A percentile compares a stretch with the other conserved stretches of the same genome.
Conservation (phyloP, 768 basidiomycete species). For the Cubamyces sp. region DNA sequence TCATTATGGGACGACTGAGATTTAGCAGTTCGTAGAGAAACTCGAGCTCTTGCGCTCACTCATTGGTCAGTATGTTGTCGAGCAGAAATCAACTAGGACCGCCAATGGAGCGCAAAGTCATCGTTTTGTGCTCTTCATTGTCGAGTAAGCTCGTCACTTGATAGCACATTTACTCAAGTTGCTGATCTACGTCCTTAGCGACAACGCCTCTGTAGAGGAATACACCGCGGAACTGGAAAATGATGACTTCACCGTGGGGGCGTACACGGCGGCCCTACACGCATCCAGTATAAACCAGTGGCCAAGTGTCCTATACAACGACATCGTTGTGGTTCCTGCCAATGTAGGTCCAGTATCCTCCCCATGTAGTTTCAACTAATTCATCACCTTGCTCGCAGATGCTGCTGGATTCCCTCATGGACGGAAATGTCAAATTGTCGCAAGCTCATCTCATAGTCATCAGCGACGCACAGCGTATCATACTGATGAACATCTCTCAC, state of each 20-base stretch:
- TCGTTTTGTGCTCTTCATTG: conserved; percentile 22
- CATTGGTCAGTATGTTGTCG: conserved; percentile 6
- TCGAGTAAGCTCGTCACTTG: conserved; percentile 14
- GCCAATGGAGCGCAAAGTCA: conserved; percentile 2
- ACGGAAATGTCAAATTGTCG: conserved; percentile 44
- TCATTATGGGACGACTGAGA: not conserved
- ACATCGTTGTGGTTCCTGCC: conserved; percentile 46
- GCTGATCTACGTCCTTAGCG: not conserved
- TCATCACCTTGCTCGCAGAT: conserved; percentile 34
- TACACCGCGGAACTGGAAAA: conserved; percentile 34
- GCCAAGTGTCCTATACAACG: conserved; percentile 33
- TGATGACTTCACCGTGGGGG: conserved; percentile 34
- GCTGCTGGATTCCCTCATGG: conserved; percentile 44
- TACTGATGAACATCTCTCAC: conserved; percentile 36
- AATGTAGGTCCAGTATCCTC: conserved; percentile 38
- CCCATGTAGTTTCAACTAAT: conserved; percentile 3
- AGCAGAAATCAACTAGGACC: conserved; percentile 3
- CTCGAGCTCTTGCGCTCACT: conserved; percentile 9
- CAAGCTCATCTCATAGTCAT: conserved; percentile 52
- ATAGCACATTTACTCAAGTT: not conserved
- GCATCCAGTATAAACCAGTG: conserved; percentile 32
- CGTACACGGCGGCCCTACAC: conserved; percentile 25
- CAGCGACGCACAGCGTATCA: conserved; percentile 44
- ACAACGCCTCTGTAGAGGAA: conserved; percentile 21
- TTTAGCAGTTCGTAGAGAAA: conserved; percentile 11